A percentile compares a stretch with the other conserved stretches of the same genome.
These are phyloP conservation scores for Leishmania turanica DNA, from an alignment of 208 protist species.

Conservation along the genomic window DNA sequence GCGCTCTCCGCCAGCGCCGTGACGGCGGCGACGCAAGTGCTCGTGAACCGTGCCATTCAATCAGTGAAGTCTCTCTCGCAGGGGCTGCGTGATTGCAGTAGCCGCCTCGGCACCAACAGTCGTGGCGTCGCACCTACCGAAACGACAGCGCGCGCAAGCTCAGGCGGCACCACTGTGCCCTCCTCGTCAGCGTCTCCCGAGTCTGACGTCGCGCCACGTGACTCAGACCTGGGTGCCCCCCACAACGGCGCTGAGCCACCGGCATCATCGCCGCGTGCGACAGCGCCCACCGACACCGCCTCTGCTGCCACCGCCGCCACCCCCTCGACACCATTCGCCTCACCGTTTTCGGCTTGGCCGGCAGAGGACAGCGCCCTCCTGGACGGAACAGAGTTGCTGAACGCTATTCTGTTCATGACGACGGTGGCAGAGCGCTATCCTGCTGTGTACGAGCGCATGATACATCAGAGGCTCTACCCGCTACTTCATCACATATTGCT, in stretches of 20 bases:
- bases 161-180: not conserved
- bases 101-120: not conserved
- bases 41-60: slow-evolving; percentile 33
- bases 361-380: slow-evolving; percentile 25
- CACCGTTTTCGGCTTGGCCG: slow-evolving; percentile 2
- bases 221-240: not conserved
- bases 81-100: not conserved
- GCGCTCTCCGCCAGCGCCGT: slow-evolving; percentile 19
- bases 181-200: not conserved
- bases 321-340: not conserved
- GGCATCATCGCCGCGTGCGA: not conserved
- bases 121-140: not conserved
- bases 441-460: slow-evolving; percentile 41
- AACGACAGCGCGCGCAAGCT: not conserved
- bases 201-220: not conserved
- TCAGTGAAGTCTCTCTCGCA: slow-evolving; percentile 22
- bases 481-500: slow-evolving; percentile 49
- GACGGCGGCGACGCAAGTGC: slow-evolving; percentile 19
- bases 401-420: slow-evolving; percentile 47
- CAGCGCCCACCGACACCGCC: not conserved
- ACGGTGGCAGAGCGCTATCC: slow-evolving; percentile 44
- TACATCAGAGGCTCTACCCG: slow-evolving; percentile 48
- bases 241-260: not conserved
- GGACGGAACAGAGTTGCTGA: slow-evolving; percentile 44
- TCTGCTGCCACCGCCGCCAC: not conserved